Conservation (phyloP, 2,329 filamentous ascomycete species). For the Ceratocystis papillata region DNA sequence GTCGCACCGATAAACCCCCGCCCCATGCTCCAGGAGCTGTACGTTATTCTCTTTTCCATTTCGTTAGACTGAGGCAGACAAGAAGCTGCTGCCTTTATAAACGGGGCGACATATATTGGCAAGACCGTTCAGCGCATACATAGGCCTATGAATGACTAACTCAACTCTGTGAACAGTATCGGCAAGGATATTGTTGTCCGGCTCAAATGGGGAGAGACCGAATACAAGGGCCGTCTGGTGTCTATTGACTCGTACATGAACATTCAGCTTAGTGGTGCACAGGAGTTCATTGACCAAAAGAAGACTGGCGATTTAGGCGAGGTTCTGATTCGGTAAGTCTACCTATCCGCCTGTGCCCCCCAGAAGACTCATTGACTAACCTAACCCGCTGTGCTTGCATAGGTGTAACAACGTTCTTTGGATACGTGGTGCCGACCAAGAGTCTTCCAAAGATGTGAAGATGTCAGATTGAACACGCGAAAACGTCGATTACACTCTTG, state of each 20-base stretch:
- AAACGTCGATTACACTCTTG: not conserved
- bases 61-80: not conserved
- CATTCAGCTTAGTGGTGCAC: conserved; percentile 78
- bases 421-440: conserved; percentile 54
- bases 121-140: conserved; percentile 16
- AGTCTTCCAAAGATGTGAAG: conserved; percentile 37
- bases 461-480: conserved; percentile 42
- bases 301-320: conserved; percentile 75
- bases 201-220: conserved; percentile 95
- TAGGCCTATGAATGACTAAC: not conserved
- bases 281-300: conserved; percentile 86
- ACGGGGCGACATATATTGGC: not conserved
- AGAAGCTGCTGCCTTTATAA: conserved; percentile 6
- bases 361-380: not conserved
- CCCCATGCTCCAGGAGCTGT: conserved; percentile 89
- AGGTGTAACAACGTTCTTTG: conserved; percentile 97
- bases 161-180: conserved; percentile 45
- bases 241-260: conserved; percentile 99
- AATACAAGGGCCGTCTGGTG: conserved; percentile 89
- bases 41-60: conserved; percentile 34
- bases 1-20: conserved; percentile 95
- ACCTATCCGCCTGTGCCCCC: not conserved
- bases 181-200: conserved; percentile 84
- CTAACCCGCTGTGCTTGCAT: conserved; percentile 24
- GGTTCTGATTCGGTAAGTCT: conserved; percentile 71